Percentiles rank a stretch among this genome's conserved stretches.
These are phyloP conservation scores for Allium fistulosum DNA, from an alignment of 106 monocot species.

Conservation along the genomic window DNA sequence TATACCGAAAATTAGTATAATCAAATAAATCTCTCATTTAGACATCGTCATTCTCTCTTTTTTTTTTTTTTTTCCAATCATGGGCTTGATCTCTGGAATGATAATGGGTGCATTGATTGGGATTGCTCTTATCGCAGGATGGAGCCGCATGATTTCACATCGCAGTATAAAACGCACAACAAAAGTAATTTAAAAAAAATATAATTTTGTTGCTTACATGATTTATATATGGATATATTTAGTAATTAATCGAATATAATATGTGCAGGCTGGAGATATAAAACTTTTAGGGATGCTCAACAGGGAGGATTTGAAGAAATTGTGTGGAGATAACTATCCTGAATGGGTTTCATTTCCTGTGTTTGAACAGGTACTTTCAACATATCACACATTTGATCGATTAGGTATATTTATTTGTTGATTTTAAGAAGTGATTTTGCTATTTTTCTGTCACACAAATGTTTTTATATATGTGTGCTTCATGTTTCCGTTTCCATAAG, in stretches of 20 bases:
- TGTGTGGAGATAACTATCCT: slow-evolving; percentile 93
- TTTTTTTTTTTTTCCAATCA: not conserved
- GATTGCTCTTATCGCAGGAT: not conserved
- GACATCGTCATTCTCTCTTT: too few species aligned
- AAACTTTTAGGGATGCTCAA: slow-evolving; percentile 80
- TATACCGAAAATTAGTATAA: too few species aligned
- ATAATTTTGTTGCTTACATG: not conserved
- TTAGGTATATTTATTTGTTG: too few species aligned
- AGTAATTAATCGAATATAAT: not conserved
- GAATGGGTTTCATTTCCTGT: slow-evolving; percentile 96
- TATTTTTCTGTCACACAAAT: too few species aligned
- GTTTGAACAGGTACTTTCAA: slow-evolving; percentile 56
- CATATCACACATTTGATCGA: too few species aligned
- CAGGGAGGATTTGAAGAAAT: slow-evolving; percentile 89
- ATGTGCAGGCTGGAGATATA: slow-evolving; percentile 84
- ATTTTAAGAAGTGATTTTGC: too few species aligned
- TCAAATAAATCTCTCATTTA: too few species aligned
- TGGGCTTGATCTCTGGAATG: slow-evolving; percentile 32
- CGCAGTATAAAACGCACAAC: slow-evolving; percentile 74
- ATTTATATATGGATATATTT: not conserved
- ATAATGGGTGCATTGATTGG: not conserved
- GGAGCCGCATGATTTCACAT: slow-evolving; percentile 53
- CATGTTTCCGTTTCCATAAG: too few species aligned
- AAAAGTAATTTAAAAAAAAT: not conserved
- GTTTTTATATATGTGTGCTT: too few species aligned